A percentile compares a stretch with the other conserved stretches of the same genome.
phyloP scores from a whole-genome alignment of 345 rosid species.

The Gossypium australe region DNA sequence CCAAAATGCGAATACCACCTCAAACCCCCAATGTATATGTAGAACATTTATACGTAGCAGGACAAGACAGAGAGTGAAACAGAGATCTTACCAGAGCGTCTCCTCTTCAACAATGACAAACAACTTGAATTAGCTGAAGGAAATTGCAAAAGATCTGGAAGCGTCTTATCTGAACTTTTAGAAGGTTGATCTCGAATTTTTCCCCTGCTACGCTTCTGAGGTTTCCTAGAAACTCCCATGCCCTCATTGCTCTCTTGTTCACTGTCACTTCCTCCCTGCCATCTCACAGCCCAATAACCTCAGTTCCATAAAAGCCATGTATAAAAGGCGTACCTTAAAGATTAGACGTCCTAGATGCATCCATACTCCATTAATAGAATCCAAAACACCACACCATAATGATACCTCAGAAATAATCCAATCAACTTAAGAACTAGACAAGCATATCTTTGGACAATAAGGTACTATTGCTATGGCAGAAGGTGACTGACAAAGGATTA shows the following conservation, averaged over 20 bases:
- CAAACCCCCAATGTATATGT: not conserved
- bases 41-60: not conserved
- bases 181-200: slow-evolving; percentile 35
- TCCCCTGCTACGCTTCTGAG: slow-evolving; percentile 48
- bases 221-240: slow-evolving; percentile 34
- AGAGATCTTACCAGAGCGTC: slow-evolving; percentile 50
- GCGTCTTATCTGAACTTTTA: slow-evolving; percentile 42
- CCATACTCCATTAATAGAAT: not conserved
- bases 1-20: not conserved
- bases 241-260: slow-evolving; percentile 61
- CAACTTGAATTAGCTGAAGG: slow-evolving; percentile 49
- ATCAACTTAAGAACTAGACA: not conserved
- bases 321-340: not conserved
- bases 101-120: slow-evolving; percentile 60
- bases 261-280: slow-evolving; percentile 70
- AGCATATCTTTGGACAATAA: not conserved
- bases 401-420: not conserved
- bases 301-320: slow-evolving; percentile 11
- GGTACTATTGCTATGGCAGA: not conserved
- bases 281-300: slow-evolving; percentile 19
- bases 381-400: not conserved
- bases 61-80: slow-evolving; percentile 9
- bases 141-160: slow-evolving; percentile 58
- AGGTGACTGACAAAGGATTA: not conserved
- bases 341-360: not conserved